Evolutionary conservation across 2,329 filamentous ascomycete genomes (phyloP).

Genomic region (Paecilomyces dactylethromorphus): DNA sequence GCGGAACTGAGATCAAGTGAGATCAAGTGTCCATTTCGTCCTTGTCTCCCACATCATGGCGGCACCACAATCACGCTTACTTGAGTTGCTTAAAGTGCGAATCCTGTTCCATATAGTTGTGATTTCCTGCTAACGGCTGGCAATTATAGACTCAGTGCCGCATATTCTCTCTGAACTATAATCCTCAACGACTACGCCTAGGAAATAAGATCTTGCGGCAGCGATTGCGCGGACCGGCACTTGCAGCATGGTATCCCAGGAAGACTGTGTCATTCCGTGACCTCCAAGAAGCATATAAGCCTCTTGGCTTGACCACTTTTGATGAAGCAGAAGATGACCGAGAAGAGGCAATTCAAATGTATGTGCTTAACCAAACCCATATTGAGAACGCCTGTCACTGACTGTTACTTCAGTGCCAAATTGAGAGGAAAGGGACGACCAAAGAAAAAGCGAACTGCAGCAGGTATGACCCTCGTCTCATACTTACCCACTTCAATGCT

Average conservation of each 20-base stretch:
- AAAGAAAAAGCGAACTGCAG: conserved; percentile 71
- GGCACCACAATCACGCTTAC: conserved; percentile 46
- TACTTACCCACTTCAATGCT: background rate
- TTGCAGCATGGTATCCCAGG: conserved; percentile 84
- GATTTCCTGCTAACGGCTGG: background rate
- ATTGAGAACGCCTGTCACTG: conserved; percentile 12
- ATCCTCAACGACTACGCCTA: conserved; percentile 72
- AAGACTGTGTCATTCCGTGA: conserved; percentile 66
- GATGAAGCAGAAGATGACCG: conserved; percentile 75
- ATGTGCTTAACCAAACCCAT: conserved; percentile 29
- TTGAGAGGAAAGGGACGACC: conserved; percentile 78
- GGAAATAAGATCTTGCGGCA: conserved; percentile 92
- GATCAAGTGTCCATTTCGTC: background rate
- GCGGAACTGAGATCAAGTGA: background rate
- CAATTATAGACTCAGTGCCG: conserved; percentile 71
- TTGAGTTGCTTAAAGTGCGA: conserved; percentile 72
- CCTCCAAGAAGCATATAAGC: conserved; percentile 61
- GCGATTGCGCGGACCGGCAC: conserved; percentile 72
- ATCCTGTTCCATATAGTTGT: background rate
- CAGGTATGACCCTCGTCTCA: conserved; percentile 24
- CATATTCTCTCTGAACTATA: conserved; percentile 86
- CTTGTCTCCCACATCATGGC: conserved; percentile 34
- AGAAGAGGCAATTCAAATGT: conserved; percentile 58
- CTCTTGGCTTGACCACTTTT: conserved; percentile 58
- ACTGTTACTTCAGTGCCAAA: conserved; percentile 53